Evolutionary conservation across 208 protist genomes (phyloP), one percentile per base, ranked within the genome.

Genomic region (Crithidia mellificae): DNA sequence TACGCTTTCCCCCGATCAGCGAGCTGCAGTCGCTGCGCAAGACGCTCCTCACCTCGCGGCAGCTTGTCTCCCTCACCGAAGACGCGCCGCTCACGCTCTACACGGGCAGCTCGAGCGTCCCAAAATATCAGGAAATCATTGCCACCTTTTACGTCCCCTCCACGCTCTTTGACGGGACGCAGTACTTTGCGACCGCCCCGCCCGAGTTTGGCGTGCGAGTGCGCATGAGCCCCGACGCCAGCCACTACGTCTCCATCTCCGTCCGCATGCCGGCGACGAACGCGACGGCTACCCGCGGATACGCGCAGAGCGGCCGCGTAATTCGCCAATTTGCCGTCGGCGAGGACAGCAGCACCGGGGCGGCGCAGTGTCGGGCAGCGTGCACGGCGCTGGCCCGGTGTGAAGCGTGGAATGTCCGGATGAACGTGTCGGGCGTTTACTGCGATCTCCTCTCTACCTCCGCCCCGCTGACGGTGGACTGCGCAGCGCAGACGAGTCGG

Each of bases 71-170:
- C 39, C 39, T 51, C 8, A 27, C 46, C 20, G 46, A 51, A 27
- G 22, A 8, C 46, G 22, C 46, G 39, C 43, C 29, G 20, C 38
- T 81, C 56, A 22, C 70, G 43, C 46, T 51, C 5, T 51, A 51
- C 46, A 12, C 62, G 1, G 46, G 54, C 29, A 46, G 30, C 56
- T 36, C 38, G 39, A 64, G 25, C 57, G 29, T 38, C 56, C 74
- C 80, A 2, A 57, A 56, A 43, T 79, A 74, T 54, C 75, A 78
- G 25, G 79, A 84, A 58, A 81, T 84, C 52, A 36, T 80, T 58
- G 79, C 67, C 43, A 59, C 47, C 6, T 50, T 77, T 15, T 76
- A 66, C 62, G 36, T 64, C 54, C 19, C 59, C 38, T 47, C 75
- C 11, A 50, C 8, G 32, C 62, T 72, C 56, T 63, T 56, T 30